Evolutionary conservation across 371 early-diverging fungal species (phyloP), one percentile per base, ranked within the genome.

Genomic region (Apophysomyces ossiformis): DNA sequence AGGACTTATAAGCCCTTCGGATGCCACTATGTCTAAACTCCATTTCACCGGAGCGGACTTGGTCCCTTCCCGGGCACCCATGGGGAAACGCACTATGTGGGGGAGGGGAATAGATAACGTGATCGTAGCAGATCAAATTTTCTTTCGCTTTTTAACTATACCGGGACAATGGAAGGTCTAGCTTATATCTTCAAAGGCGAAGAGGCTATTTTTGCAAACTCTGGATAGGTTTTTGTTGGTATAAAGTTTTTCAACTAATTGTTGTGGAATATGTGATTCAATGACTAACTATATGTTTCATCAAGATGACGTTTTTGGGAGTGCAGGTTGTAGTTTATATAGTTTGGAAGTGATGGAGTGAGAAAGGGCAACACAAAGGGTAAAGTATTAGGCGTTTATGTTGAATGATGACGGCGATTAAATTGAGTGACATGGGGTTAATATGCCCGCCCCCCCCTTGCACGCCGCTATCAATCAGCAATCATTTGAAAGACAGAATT

Each of bases 381-480:
- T n/a, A 45, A 45, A n/a, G 13, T 45, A n/a, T 45, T 45, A 45
- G 46, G 12, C 46, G 46, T 12, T 13, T n/a, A 45, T 18, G 46
- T 45, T 45, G 16, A 45, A 45, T 45, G 16, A 18, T 45, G 46
- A 45, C 46, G 16, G 13, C 46, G 16, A 13, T n/a, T 45, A 45
- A 13, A 6, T 45, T 45, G 15, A 12, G 46, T 45, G 46, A 45
- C 46, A 45, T 45, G 46, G 46, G 46, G 13, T 45, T 18, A 43
- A 45, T 45, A 7, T 26, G 46, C 16, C 16, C 13, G n/a, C 13
- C 13, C 46, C 46, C 46, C 46, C 46, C 46, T 45, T 45, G 46
- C 46, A 45, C 46, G 46, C 46, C 46, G 46, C 46, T 45, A 45
- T 13, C 13, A 45, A 45, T 45, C 46, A 45, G 46, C 46, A 45